Base-by-base conservation (phyloP, 2,329 filamentous ascomycete genomes). In the Apiospora rasikravindrae region DNA sequence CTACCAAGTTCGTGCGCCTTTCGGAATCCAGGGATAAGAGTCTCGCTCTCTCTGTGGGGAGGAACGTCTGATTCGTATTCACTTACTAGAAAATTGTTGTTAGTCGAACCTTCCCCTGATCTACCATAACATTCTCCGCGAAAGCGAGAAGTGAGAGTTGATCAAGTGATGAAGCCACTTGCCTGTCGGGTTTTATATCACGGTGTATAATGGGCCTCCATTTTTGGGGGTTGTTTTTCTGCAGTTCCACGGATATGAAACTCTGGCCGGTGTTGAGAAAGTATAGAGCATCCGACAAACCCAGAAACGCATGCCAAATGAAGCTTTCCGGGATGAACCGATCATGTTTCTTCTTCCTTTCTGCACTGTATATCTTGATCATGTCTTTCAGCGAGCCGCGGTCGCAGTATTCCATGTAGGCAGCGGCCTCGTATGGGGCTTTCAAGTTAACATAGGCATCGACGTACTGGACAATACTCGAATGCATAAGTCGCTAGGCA, bases 121-220 rank as follows among this genome's bases (percentile, higher is more conserved):
- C 53, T 37, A 19, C 19, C 22, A 1, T 11, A 16, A 22, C 22
- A 7, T 24, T 26, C 26, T 37, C 29, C 29, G 2, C 22, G 26
- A 57, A 19, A 33, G 51, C 4, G 8, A 57, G 24, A 57, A 26
- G 4, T 10, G 14, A 33, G 5, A 22, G 26, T 57, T 13, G 1
- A 57, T 22, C 26, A 33, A 33, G 16, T n/a, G 14, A 10, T 13
- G 19, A 37, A 29, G 4, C 6, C 19, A n/a, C 45, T 42, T 24
- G 40, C 68, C 66, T 77, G 71, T 71, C 73, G 24, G 74, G 74
- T 51, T 75, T 77, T 70, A 76, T 76, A 42, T 77, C 75, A n/a
- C 75, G 71, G 53, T 77, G 76, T 22, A 76, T 45, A 2, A 77
- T 69, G 14, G 75, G 72, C 57, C 19, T 67, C 75, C 75, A 77